Base-by-base conservation (phyloP, 2,329 filamentous ascomycete species). In the Dactylella cylindrospora region DNA sequence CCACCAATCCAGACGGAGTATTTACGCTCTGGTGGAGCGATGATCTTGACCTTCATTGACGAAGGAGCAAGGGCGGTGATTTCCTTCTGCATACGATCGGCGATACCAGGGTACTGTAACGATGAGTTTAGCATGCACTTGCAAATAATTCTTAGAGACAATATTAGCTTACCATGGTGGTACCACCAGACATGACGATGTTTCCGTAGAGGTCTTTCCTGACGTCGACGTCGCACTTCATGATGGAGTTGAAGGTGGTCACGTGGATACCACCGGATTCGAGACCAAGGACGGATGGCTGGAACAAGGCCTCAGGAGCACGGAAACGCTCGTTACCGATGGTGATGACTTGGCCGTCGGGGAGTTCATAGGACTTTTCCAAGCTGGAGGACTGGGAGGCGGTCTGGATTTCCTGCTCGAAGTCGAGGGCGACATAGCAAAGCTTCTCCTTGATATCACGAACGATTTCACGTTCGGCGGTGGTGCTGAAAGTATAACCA, bases 361-460 rank as follows among this genome's bases (percentile, higher is more conserved):
- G 93, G 83, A 98, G 90, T 80, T 98, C 93, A 79, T 98, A 98
- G 52, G 93, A 97, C 86, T 97, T 97, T 88, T 98, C 93, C 76
- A 98, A 82, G 80, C 82, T 90, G 76, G 93, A 97, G 80, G 88
- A 95, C 84, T 98, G 93, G 76, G 90, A 90, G 72, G 93, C 93
- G 71, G 93, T 98, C 84, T 98, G 93, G 77, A 98, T 96, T 82
- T 98, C 93, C 84, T 98, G 93, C 84, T 98, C 93, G 73, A 98
- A 97, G 83, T 98, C 93, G 71, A 98, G 88, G 70, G 93, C 93
- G 75, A 97, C 93, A 81, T 98, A 98, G 86, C 93, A 98, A 73
- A 98, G 90, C 86, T 97, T 98, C 87, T 98, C 93, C 87, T 98
- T 98, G 83, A 98, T 97, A 78, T 98, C 93, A 82, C 93, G 91